phyloP scores from a whole-genome alignment of 2,329 filamentous ascomycete species.

The Xenoacremonium recifei region DNA sequence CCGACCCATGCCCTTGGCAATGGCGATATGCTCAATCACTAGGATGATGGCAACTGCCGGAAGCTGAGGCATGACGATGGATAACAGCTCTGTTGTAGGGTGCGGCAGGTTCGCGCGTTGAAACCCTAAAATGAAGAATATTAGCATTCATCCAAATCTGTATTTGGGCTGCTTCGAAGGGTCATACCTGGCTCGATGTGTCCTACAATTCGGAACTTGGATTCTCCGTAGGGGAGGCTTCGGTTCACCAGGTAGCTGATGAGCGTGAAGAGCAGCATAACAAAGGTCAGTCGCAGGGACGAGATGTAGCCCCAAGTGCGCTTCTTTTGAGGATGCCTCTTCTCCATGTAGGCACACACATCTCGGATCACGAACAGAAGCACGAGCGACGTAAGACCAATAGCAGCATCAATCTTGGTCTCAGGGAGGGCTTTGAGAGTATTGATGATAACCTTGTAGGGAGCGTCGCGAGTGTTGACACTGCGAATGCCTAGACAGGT shows the following conservation, averaged over 20 bases:
- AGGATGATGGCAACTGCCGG: slow-evolving; percentile 74
- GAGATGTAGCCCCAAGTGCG: slow-evolving; percentile 71
- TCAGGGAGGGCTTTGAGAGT: slow-evolving; percentile 38
- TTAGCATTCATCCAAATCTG: too few species aligned
- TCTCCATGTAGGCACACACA: slow-evolving; percentile 59
- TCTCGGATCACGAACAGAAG: slow-evolving; percentile 65
- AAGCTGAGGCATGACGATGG: slow-evolving; percentile 57
- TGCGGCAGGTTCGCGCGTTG: slow-evolving; percentile 59
- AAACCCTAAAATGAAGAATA: slow-evolving; percentile 63
- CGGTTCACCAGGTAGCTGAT: slow-evolving; percentile 69
- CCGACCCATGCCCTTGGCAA: slow-evolving; percentile 78
- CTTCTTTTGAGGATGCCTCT: slow-evolving; percentile 56
- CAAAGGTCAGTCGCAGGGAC: slow-evolving; percentile 73
- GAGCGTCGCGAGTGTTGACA: slow-evolving; percentile 44
- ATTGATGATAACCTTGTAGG: slow-evolving; percentile 45
- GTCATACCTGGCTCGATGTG: slow-evolving; percentile 62
- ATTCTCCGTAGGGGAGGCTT: slow-evolving; percentile 42
- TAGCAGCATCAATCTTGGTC: slow-evolving; percentile 64
- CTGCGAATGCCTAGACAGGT: slow-evolving; percentile 41
- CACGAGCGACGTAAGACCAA: slow-evolving; percentile 66
- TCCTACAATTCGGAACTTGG: slow-evolving; percentile 63
- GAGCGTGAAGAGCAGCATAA: slow-evolving; percentile 73
- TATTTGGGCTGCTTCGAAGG: too few species aligned
- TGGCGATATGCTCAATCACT: slow-evolving; percentile 80
- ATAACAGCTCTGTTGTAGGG: slow-evolving; percentile 55